These are phyloP conservation scores for Cylindrotheca closterium DNA, from an alignment of 108 stramenopile species.

Conservation along the genomic window DNA sequence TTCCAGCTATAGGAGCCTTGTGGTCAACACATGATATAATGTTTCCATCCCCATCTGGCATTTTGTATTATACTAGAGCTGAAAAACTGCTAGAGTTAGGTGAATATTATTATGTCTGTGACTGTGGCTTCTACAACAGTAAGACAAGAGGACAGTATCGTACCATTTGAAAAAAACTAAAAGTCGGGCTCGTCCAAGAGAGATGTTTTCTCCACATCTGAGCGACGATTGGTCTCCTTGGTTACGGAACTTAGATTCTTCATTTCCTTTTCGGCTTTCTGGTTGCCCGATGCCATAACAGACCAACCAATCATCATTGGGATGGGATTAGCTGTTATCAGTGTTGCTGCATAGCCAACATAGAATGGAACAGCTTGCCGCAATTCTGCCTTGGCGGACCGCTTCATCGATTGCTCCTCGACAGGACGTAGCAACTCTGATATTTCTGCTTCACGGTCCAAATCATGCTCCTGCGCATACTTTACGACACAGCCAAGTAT, in stretches of 20 bases:
- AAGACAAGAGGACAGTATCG: no score
- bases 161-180: no score
- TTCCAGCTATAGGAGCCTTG: no score
- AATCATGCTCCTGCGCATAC: constrained; percentile 29
- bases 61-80: no score
- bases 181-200: constrained; percentile 3
- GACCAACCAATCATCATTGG: constrained; percentile 35
- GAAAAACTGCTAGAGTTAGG: no score
- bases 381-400: constrained; percentile 36
- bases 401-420: constrained; percentile 24
- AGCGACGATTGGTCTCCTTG: constrained; percentile 5
- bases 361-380: constrained; percentile 41
- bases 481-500: constrained; percentile 35
- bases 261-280: constrained; percentile 1
- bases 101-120: no score
- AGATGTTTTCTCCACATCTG: constrained; percentile 13
- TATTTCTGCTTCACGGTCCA: constrained; percentile 45
- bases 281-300: neutral
- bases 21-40: no score
- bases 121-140: no score
- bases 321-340: constrained; percentile 48
- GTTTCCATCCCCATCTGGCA: no score
- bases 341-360: constrained; percentile 33
- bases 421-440: constrained; percentile 36
- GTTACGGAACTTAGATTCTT: neutral